Evolutionary conservation across 73 alveolate species (phyloP).

Genomic region (Paramecium sonneborni): DNA sequence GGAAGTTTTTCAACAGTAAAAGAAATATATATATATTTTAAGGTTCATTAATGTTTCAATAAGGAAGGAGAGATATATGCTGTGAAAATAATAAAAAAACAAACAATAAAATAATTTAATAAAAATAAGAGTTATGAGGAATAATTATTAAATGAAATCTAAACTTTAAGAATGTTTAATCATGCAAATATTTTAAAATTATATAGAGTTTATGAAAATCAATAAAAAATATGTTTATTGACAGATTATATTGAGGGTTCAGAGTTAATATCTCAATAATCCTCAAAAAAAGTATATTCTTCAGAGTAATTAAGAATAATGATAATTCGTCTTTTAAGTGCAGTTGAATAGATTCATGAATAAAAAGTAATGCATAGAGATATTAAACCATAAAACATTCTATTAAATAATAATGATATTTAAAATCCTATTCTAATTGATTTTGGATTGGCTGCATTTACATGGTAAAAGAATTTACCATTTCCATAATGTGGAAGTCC

Average conservation of each 20-base stretch:
- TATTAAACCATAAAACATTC: conserved; percentile 31
- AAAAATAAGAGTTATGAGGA: conserved; percentile 8
- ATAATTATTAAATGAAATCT: conserved; percentile 10
- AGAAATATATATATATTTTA: background rate
- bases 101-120: conserved; percentile 1
- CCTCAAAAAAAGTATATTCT: background rate
- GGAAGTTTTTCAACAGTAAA: conserved; percentile 51
- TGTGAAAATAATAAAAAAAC: conserved; percentile 16
- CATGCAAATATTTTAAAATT: background rate
- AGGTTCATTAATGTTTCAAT: conserved; percentile 29
- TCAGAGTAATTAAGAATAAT: background rate
- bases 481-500: conserved; percentile 54
- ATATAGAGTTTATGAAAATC: conserved; percentile 17
- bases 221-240: background rate
- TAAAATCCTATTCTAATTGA: background rate
- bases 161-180: background rate
- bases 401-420: background rate
- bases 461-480: background rate
- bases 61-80: background rate
- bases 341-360: background rate
- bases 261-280: background rate
- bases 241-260: conserved; percentile 2
- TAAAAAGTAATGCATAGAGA: conserved; percentile 15
- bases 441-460: conserved; percentile 23
- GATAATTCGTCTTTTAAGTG: background rate